Evolutionary conservation across 192 early-diverging fungal species (phyloP).

Genomic region (Podila epigama): DNA sequence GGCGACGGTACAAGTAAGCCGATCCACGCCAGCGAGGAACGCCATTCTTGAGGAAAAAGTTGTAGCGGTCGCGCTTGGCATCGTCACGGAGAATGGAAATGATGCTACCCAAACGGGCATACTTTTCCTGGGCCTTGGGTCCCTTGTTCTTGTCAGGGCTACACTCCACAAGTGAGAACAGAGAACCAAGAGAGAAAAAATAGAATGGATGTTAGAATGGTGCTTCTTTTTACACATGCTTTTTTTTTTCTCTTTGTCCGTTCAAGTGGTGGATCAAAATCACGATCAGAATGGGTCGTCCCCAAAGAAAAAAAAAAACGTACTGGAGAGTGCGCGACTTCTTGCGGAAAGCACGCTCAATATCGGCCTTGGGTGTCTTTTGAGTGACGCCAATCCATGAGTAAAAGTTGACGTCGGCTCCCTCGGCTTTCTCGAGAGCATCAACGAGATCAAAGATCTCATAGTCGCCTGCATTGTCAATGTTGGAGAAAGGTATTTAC

Average conservation of each 20-base stretch:
- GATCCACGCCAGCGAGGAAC: constrained; percentile 83
- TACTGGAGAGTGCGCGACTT: constrained; percentile 73
- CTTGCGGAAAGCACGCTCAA: constrained; percentile 73
- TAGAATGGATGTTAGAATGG: too few relatives aligned
- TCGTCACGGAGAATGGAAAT: constrained; percentile 70
- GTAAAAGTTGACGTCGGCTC: constrained; percentile 68
- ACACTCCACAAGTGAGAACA: too few relatives aligned
- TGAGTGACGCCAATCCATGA: constrained; percentile 64
- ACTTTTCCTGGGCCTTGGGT: constrained; percentile 62
- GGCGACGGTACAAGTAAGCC: constrained; percentile 75
- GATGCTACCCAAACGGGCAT: constrained; percentile 69
- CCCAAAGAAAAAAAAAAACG: constrained; percentile 18
- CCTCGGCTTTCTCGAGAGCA: constrained; percentile 68
- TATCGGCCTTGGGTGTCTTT: constrained; percentile 60
- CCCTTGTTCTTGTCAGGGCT: constrained; percentile 79
- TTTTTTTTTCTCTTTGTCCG: too few relatives aligned
- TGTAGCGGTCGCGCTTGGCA: constrained; percentile 72
- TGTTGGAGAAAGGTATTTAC: too few relatives aligned
- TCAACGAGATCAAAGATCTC: constrained; percentile 88
- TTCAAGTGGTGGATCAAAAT: not conserved
- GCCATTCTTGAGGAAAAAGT: constrained; percentile 83
- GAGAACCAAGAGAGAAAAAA: not conserved
- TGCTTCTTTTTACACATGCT: too few relatives aligned
- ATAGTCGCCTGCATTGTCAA: constrained; percentile 74
- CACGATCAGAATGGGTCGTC: not conserved